Percentiles rank a stretch among this genome's conserved stretches.
phyloP scores from a whole-genome alignment of 2,329 filamentous ascomycete species.

The Gnomoniopsis smithogilvyi region DNA sequence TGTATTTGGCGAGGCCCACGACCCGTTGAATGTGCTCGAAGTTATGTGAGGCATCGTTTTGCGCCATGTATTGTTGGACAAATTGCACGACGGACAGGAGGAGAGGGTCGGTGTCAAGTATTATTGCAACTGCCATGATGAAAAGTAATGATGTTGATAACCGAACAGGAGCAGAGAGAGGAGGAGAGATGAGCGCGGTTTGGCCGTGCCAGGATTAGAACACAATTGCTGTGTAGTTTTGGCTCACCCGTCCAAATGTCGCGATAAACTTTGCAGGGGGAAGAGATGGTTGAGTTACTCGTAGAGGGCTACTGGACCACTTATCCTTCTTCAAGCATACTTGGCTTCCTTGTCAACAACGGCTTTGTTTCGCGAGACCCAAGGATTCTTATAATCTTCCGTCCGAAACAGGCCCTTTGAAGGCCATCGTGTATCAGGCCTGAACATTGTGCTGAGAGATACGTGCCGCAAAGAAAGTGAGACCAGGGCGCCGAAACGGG shows the following conservation, averaged over 20 bases:
- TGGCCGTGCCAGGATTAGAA: neutral
- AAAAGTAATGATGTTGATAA: neutral
- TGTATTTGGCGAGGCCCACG: constrained; percentile 65
- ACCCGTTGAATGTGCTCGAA: constrained; percentile 82
- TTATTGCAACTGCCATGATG: constrained; percentile 19
- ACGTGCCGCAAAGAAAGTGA: constrained; percentile 8
- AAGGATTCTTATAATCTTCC: constrained; percentile 8
- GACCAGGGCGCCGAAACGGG: constrained; percentile 11
- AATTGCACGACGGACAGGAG: constrained; percentile 56
- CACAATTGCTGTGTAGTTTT: too few relatives aligned
- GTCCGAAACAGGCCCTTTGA: neutral
- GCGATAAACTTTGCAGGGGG: too few relatives aligned
- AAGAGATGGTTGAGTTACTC: neutral
- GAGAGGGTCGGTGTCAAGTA: constrained; percentile 41
- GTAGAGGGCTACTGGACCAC: neutral
- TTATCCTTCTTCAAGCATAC: neutral
- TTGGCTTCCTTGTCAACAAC: neutral
- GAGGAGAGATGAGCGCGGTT: too few relatives aligned
- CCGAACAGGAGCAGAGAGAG: too few relatives aligned
- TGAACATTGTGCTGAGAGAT: neutral
- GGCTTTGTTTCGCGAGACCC: neutral
- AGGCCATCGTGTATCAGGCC: constrained; percentile 6
- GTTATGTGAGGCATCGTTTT: constrained; percentile 84
- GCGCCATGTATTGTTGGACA: constrained; percentile 69
- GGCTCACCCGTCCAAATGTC: too few relatives aligned